These are phyloP conservation scores for Magnusiomyces tetraspermus DNA, from an alignment of 1,139 yeast species.

Conservation along the genomic window DNA sequence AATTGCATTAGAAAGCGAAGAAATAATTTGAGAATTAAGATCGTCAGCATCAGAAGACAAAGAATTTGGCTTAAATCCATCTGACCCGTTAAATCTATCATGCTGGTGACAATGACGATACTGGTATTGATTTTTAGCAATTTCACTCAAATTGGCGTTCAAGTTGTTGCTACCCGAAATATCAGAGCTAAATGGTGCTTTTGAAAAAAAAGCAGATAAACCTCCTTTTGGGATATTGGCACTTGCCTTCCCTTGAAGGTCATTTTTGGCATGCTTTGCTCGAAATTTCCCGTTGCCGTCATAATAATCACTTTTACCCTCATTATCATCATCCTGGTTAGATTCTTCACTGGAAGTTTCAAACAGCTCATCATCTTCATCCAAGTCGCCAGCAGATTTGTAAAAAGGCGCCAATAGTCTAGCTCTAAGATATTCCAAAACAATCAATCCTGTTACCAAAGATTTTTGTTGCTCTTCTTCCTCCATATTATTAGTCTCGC, in stretches of 20 bases:
- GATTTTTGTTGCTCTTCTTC: background rate
- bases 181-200: background rate
- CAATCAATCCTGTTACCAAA: background rate
- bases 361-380: background rate
- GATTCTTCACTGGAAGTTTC: background rate
- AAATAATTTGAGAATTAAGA: background rate
- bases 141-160: background rate
- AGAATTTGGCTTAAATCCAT: background rate
- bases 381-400: background rate
- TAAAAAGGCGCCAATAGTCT: background rate
- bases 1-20: background rate
- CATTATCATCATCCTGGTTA: background rate
- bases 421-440: slow-evolving; percentile 1
- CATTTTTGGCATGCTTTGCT: too few species aligned
- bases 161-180: background rate
- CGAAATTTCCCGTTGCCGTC: too few species aligned
- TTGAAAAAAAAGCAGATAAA: too few species aligned
- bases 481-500: background rate
- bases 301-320: background rate
- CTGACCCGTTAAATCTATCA: background rate
- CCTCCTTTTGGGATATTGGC: too few species aligned
- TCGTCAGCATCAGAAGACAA: background rate
- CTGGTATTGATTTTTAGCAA: too few species aligned
- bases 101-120: too few species aligned
- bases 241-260: too few species aligned